These are phyloP conservation scores for Ophiostoma piceae DNA, from an alignment of 2,329 filamentous ascomycete species.

Conservation along the genomic window DNA sequence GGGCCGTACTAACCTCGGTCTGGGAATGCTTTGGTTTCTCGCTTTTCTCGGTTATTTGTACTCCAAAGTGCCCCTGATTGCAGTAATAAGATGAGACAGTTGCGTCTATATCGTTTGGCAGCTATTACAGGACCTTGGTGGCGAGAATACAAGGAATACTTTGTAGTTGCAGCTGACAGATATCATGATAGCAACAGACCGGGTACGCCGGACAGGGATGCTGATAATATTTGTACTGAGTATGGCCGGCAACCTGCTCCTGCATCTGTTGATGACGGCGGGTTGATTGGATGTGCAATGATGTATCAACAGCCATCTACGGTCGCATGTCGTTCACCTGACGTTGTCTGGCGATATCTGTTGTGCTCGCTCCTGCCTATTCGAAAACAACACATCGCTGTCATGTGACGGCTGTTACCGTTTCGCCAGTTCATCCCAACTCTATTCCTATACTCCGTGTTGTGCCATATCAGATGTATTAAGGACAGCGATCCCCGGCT, in stretches of 20 bases:
- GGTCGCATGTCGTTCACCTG: neutral
- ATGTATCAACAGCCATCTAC: neutral
- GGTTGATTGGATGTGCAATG: too few relatives aligned
- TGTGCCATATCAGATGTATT: constrained; percentile 13
- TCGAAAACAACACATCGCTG: neutral
- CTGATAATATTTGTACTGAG: too few relatives aligned
- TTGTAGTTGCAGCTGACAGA: too few relatives aligned
- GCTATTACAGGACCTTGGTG: neutral
- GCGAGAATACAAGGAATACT: neutral
- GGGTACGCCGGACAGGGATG: too few relatives aligned
- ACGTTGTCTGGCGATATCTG: neutral
- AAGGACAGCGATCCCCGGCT: constrained; percentile 14
- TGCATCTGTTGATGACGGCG: too few relatives aligned
- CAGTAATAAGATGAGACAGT: too few relatives aligned
- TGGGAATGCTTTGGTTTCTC: too few relatives aligned
- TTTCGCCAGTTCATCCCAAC: neutral
- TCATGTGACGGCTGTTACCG: neutral
- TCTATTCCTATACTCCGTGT: neutral
- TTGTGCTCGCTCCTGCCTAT: neutral
- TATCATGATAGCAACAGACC: too few relatives aligned
- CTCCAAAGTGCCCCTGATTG: too few relatives aligned
- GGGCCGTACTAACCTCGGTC: too few relatives aligned
- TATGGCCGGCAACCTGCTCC: too few relatives aligned
- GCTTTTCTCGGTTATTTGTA: too few relatives aligned
- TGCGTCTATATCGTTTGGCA: neutral